A percentile compares a stretch with the other conserved stretches of the same genome.
These are phyloP conservation scores for Tuber magnatum DNA, from an alignment of 495 filamentous ascomycete genomes.

Conservation along the genomic window DNA sequence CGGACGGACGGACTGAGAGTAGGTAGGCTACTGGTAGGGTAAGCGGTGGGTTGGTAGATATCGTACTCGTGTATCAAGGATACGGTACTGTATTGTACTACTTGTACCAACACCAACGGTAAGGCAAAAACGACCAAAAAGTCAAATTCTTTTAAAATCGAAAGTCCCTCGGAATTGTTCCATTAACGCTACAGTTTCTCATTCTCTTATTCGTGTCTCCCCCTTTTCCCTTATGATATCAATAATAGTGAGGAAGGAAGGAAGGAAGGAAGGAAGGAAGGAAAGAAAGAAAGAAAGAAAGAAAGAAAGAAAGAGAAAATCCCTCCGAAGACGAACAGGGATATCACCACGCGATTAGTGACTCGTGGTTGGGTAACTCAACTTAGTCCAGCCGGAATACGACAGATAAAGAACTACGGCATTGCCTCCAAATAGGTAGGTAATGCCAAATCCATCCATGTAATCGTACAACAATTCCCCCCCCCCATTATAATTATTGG, in stretches of 20 bases:
- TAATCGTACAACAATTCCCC: constrained; percentile 18
- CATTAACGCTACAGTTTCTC: background rate
- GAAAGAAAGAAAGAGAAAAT: background rate
- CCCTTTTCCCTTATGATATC: background rate
- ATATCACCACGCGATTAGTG: background rate
- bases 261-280: no score
- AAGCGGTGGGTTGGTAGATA: background rate
- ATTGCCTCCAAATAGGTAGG: constrained; percentile 8
- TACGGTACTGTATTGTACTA: background rate
- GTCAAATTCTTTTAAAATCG: background rate
- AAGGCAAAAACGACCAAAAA: background rate
- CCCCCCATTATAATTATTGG: background rate
- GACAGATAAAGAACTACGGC: constrained; percentile 10
- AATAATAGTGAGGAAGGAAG: background rate
- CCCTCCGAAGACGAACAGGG: background rate
- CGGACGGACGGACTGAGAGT: background rate
- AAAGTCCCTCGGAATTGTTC: background rate
- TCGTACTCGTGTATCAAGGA: no score
- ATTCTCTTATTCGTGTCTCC: background rate
- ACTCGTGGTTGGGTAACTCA: background rate
- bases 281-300: background rate
- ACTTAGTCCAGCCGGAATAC: background rate
- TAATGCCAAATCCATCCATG: constrained; percentile 13
- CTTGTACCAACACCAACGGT: no score
- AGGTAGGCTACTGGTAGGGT: background rate